phyloP scores from a whole-genome alignment of 176 grass and related monocot species.

The Carex myosuroides region DNA sequence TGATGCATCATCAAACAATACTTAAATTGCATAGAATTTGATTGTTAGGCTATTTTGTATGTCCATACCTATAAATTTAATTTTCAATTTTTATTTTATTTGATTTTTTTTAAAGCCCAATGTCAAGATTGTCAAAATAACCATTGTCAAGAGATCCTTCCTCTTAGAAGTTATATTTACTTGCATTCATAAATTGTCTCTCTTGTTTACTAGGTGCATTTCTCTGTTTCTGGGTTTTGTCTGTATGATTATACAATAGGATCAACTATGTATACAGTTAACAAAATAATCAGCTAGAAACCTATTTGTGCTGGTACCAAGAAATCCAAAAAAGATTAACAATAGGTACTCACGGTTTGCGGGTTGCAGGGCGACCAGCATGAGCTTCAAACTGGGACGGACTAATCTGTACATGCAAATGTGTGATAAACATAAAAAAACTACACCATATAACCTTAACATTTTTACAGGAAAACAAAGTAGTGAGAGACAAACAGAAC shows the following conservation, averaged over 20 bases:
- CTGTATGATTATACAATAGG: neutral
- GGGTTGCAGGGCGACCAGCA: slow-evolving; percentile 36
- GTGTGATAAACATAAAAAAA: neutral
- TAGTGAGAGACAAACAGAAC: neutral
- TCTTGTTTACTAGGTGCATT: neutral
- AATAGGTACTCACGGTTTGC: slow-evolving; percentile 36
- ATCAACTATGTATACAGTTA: neutral
- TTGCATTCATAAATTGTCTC: neutral
- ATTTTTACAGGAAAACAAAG: neutral
- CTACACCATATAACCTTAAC: neutral
- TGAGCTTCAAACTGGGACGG: slow-evolving; percentile 47
- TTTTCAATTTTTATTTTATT: too few species aligned
- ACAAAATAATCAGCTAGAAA: neutral
- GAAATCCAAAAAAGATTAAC: neutral
- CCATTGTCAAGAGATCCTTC: too few species aligned
- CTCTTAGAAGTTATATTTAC: neutral
- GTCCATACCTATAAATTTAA: too few species aligned
- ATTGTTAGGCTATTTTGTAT: too few species aligned
- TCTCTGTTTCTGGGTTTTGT: neutral
- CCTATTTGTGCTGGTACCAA: neutral
- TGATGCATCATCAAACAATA: too few species aligned
- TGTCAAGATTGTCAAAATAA: too few species aligned
- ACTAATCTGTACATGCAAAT: slow-evolving; percentile 32
- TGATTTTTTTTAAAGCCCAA: too few species aligned
- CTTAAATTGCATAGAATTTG: too few species aligned